Evolutionary conservation across 1,284 basidiomycete species (phyloP).

Genomic region (Polyporus tsugae): DNA sequence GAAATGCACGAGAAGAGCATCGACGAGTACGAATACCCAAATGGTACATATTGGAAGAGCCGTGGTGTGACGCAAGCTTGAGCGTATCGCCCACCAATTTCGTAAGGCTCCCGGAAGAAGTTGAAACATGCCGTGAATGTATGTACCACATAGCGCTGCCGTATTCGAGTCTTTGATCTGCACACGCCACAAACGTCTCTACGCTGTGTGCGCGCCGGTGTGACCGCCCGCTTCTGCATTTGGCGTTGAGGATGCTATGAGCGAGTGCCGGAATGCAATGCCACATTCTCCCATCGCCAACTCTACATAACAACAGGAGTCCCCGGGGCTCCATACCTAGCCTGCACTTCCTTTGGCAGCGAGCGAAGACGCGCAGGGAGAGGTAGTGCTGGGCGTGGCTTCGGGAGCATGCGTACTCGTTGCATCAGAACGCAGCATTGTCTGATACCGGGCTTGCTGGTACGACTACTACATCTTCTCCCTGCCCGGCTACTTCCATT

Average conservation of each 20-base stretch:
- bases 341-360: background rate
- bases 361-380: background rate
- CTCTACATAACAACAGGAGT: background rate
- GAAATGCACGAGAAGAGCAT: constrained; percentile 81
- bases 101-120: background rate
- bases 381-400: background rate
- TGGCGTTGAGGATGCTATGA: background rate
- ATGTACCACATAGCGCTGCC: background rate
- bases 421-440: constrained; percentile 12
- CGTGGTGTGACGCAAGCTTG: constrained; percentile 11
- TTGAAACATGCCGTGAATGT: constrained; percentile 4
- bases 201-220: background rate
- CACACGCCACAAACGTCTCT: background rate
- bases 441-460: background rate
- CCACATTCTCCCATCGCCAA: background rate
- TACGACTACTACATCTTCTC: background rate
- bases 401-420: background rate
- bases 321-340: background rate
- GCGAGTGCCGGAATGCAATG: background rate
- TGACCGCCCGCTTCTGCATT: background rate
- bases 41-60: constrained; percentile 73
- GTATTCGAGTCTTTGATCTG: constrained; percentile 5
- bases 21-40: constrained; percentile 78
- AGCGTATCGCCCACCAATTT: background rate
- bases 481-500: background rate